Conservation (phyloP, 345 rosid genomes). For the Eucalyptus sp. region DNA sequence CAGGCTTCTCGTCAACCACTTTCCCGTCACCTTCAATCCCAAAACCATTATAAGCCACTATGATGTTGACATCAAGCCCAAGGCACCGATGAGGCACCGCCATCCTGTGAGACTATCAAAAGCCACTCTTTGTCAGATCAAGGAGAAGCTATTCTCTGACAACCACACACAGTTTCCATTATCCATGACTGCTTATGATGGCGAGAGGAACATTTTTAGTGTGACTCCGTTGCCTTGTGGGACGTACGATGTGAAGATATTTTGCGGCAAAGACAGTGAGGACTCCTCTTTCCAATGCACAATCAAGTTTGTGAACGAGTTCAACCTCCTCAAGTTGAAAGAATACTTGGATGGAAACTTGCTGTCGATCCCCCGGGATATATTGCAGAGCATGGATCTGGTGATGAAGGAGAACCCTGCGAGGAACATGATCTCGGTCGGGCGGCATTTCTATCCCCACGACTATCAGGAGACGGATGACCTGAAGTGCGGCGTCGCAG, state of each 20-base stretch:
- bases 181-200: constrained; percentile 66
- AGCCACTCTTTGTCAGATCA: constrained; percentile 23
- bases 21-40: constrained; percentile 38
- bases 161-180: constrained; percentile 30
- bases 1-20: constrained; percentile 54
- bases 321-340: constrained; percentile 41
- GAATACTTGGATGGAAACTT: constrained; percentile 36
- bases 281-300: constrained; percentile 14
- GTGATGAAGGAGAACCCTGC: constrained; percentile 88
- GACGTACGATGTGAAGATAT: constrained; percentile 23
- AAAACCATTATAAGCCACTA: constrained; percentile 46
- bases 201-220: constrained; percentile 79
- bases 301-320: constrained; percentile 56
- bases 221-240: constrained; percentile 44
- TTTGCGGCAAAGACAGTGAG: constrained; percentile 29
- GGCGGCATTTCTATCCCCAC: constrained; percentile 44
- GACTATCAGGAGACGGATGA: constrained; percentile 12
- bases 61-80: constrained; percentile 48
- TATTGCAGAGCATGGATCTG: constrained; percentile 82
- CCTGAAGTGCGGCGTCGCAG: constrained; percentile 49
- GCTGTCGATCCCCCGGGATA: constrained; percentile 43
- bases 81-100: constrained; percentile 1
- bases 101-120: constrained; percentile 31
- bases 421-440: constrained; percentile 45
- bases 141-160: constrained; percentile 42